Evolutionary conservation across 2,329 filamentous ascomycete species (phyloP).

Genomic region (Sarocladium brachiariae): DNA sequence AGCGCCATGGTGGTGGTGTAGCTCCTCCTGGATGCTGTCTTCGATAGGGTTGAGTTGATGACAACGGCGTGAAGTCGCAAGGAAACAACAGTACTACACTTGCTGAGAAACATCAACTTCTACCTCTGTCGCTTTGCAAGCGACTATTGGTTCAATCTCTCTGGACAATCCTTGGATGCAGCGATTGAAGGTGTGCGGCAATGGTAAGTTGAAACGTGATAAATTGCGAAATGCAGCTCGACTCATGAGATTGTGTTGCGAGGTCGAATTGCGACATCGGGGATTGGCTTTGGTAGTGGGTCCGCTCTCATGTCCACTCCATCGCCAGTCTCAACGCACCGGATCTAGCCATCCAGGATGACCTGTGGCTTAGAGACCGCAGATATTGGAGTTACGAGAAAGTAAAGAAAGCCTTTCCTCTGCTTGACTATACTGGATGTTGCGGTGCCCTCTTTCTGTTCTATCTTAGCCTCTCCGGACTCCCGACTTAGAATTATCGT

Average conservation of each 20-base stretch:
- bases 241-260: neutral
- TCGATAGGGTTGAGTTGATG: neutral
- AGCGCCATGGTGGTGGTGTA: slow-evolving; percentile 32
- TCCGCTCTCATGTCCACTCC: slow-evolving; percentile 2
- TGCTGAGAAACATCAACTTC: slow-evolving; percentile 3
- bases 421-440: too few species aligned
- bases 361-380: too few species aligned
- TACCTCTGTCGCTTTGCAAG: neutral
- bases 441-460: too few species aligned
- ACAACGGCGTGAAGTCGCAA: slow-evolving; percentile 16
- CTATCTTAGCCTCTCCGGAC: too few species aligned
- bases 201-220: too few species aligned
- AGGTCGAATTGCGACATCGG: slow-evolving; percentile 15
- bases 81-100: slow-evolving; percentile 11
- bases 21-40: neutral
- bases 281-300: slow-evolving; percentile 7
- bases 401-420: too few species aligned
- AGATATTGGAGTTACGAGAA: too few species aligned
- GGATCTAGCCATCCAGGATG: too few species aligned
- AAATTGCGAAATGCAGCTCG: neutral
- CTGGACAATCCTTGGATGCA: neutral
- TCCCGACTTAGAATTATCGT: too few species aligned
- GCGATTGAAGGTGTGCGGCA: neutral
- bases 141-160: neutral
- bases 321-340: too few species aligned